Percentiles rank a stretch among this genome's conserved stretches.
phyloP scores from a whole-genome alignment of 1,284 basidiomycete genomes.

The Cryptococcus sp. region DNA sequence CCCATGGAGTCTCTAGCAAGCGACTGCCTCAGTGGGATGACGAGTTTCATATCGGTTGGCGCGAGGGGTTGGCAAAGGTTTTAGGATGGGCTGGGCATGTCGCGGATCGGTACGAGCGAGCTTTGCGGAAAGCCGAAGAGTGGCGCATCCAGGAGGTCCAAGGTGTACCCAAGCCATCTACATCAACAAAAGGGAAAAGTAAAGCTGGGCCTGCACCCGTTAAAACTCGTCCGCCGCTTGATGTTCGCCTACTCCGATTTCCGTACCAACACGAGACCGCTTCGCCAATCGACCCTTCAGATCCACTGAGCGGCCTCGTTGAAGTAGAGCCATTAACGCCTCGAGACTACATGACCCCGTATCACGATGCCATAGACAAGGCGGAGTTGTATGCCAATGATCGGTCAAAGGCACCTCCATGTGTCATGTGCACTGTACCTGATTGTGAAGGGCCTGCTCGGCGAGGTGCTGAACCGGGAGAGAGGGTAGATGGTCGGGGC shows the following conservation, averaged over 20 bases:
- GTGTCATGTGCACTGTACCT: slow-evolving; percentile 41
- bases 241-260: slow-evolving; percentile 43
- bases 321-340: slow-evolving; percentile 19
- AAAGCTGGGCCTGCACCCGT: slow-evolving; percentile 15
- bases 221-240: slow-evolving; percentile 33
- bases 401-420: slow-evolving; percentile 25
- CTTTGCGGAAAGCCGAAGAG: slow-evolving; percentile 38
- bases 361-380: slow-evolving; percentile 28
- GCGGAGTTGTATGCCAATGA: slow-evolving; percentile 33
- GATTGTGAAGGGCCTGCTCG: slow-evolving; percentile 46
- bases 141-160: slow-evolving; percentile 29
- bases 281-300: background rate
- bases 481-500: slow-evolving; percentile 42
- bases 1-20: slow-evolving; percentile 21
- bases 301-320: slow-evolving; percentile 31
- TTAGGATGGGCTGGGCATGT: slow-evolving; percentile 43
- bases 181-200: slow-evolving; percentile 25
- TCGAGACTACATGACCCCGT: slow-evolving; percentile 29
- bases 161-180: slow-evolving; percentile 4
- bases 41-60: slow-evolving; percentile 46
- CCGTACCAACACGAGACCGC: slow-evolving; percentile 26
- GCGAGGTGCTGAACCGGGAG: slow-evolving; percentile 38
- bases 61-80: slow-evolving; percentile 38
- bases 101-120: slow-evolving; percentile 46
- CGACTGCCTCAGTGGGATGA: slow-evolving; percentile 39